A percentile compares a stretch with the other conserved stretches of the same genome.
Evolutionary conservation across 2,329 filamentous ascomycete genomes (phyloP).

Genomic region (Sporothrix pallida): DNA sequence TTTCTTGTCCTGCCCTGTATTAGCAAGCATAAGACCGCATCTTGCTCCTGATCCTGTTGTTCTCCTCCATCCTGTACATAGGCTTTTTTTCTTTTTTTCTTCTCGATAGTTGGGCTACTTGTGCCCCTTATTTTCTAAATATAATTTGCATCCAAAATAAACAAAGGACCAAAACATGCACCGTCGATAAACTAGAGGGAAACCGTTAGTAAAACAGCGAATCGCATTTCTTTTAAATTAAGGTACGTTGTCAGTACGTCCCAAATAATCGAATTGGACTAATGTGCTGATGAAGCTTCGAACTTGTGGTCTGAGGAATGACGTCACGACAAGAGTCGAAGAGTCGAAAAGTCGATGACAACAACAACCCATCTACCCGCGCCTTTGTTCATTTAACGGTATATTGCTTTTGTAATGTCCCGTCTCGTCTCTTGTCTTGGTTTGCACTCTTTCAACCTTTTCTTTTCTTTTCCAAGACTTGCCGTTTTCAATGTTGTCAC

Average conservation of each 20-base stretch:
- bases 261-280: neutral
- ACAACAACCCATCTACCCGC: neutral
- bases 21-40: neutral
- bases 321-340: slow-evolving; percentile 7
- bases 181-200: too few species aligned
- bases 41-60: neutral
- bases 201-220: neutral
- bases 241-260: neutral
- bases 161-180: neutral
- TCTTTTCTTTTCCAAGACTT: neutral
- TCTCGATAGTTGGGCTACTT: neutral
- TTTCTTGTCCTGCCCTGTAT: neutral
- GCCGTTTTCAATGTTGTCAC: neutral
- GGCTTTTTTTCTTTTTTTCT: neutral
- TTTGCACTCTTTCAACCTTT: neutral
- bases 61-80: slow-evolving; percentile 3
- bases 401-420: neutral
- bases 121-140: neutral
- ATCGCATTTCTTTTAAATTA: neutral
- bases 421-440: neutral
- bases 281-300: neutral
- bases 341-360: neutral
- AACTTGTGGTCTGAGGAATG: neutral
- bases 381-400: neutral
- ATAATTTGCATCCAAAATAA: neutral